Base-by-base conservation (phyloP, 2,329 filamentous ascomycete species). In the Lecanicillium sp. region DNA sequence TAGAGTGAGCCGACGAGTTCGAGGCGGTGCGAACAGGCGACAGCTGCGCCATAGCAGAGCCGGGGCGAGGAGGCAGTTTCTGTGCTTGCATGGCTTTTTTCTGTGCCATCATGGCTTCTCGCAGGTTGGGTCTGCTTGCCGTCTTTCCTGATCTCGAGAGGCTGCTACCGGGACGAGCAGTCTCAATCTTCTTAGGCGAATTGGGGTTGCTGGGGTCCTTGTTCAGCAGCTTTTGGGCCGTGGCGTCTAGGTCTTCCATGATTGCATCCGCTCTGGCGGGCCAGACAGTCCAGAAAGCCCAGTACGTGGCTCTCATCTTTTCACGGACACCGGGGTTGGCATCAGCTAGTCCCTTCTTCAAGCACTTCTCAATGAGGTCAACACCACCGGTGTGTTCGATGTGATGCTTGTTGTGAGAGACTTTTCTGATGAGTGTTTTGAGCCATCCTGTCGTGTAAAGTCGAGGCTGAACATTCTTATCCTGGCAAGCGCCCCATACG, bases 401-500 rank as follows among this genome's bases (percentile, higher is more conserved):
- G 33, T 89, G 83, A 53, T 72, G 79, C 68, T 90, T 95, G 67
- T 95, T 87, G 53, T 80, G 75, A 1, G 79, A 71, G 62, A 94
- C 87, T 58, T 88, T 87, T 56, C 77, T 83, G 32, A 98, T 69
- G 17, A 97, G 66, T 1, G 85, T 94, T 65, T 84, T 87, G 24
- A 97, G 69, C 93, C 93, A 98, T 7, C 78, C 83, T 2, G 86
- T 75, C 2, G 84, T 85, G 64, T 84, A 95, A 2, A 80, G 79
- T 52, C 93, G 82, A 14, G 90, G 85, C 60, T 93, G 86, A 2
- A 90, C 84, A 60, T 96, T 97, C 71, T 96, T 97, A 70, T 98
- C 91, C 62, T 94, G 86, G 53, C 80, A 86, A 20, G 91, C 90
- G 46, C 72, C 70, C 72, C 83, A 87, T 40, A 97, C 73, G 59